A percentile compares a stretch with the other conserved stretches of the same genome.
These are phyloP conservation scores for Xerocomus minutiporus DNA, from an alignment of 1,284 basidiomycete species.

Conservation along the genomic window DNA sequence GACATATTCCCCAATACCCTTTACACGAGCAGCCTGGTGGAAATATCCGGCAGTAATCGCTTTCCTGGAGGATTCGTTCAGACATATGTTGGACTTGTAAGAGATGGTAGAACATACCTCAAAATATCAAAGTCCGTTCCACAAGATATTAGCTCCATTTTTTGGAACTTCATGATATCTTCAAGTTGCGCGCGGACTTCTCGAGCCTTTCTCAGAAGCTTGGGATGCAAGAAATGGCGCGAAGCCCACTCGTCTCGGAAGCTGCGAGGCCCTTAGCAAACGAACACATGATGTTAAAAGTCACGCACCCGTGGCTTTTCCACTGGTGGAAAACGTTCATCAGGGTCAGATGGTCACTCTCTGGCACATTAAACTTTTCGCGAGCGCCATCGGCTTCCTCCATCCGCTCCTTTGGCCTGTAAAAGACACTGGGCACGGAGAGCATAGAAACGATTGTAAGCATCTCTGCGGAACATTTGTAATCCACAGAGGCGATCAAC, in stretches of 20 bases:
- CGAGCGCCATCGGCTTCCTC: slow-evolving; percentile 95
- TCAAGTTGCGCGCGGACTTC: slow-evolving; percentile 97
- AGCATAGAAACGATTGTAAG: slow-evolving; percentile 99
- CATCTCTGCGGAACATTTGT: slow-evolving; percentile 93
- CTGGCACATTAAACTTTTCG: slow-evolving; percentile 98
- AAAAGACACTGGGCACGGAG: slow-evolving; percentile 95
- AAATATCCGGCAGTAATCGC: slow-evolving; percentile 98
- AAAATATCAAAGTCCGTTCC: slow-evolving; percentile 96
- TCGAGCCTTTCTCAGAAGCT: slow-evolving; percentile 89
- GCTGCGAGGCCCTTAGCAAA: slow-evolving; percentile 36
- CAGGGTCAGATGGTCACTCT: slow-evolving; percentile 94
- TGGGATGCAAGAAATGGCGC: slow-evolving; percentile 95
- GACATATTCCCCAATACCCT: slow-evolving; percentile 98
- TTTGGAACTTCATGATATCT: slow-evolving; percentile 98
- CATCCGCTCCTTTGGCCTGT: slow-evolving; percentile 91
- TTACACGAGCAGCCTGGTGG: slow-evolving; percentile 96
- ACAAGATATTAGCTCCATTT: slow-evolving; percentile 85
- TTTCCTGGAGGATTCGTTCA: slow-evolving; percentile 56
- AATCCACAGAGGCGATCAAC: slow-evolving; percentile 93
- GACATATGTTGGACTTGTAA: neutral
- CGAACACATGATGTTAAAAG: neutral
- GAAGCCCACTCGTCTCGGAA: slow-evolving; percentile 92
- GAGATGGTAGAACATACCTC: slow-evolving; percentile 46
- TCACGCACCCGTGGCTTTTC: slow-evolving; percentile 80
- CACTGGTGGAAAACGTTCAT: slow-evolving; percentile 97